Evolutionary conservation across 208 protist genomes (phyloP), one percentile per base, ranked within the genome.

Genomic region (Phytomonas francai): DNA sequence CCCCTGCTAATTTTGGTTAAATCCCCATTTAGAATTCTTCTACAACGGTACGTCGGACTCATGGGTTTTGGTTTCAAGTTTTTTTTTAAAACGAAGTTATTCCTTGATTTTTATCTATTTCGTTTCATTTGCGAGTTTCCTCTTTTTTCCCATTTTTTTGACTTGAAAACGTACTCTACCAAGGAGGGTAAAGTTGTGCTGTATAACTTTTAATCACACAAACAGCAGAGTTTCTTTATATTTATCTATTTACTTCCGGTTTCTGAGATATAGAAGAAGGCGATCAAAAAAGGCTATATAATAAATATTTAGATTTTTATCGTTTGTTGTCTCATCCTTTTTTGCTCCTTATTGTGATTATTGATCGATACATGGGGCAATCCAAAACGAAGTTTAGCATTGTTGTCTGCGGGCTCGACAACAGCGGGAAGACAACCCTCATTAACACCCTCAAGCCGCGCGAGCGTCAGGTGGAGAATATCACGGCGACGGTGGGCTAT

Each of bases 401-500:
- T 59, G 85, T 95, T 33, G 70, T 85, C n/a, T 95, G 90, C 57
- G 90, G 90, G 19, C 76, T 95, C 31, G 90, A 95, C 70, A 95
- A 93, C 80, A 95, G 90, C 65, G 98, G 98, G 54, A 99, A 99
- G 76, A 98, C 98, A 6, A 97, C 96, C 2, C 97, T 99, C 45
- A 81, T 99, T 22, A 99, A 99, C 81, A 95, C 97, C 74, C 70
- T 99, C 27, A 99, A 99, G 75, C 89, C 98, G 8, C 85, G 82
- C 28, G 79, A 98, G 61, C 76, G 97, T 16, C 95, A 97, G 36
- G 97, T 84, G 14, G 76, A 84, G 29, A 85, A 87, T 77, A 98
- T 98, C 49, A 92, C 97, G 32, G 97, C 98, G 14, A 99, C 98
- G n/a, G 97, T 99, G 31, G 95, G 98, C 32, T 97, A 94, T 82